phyloP scores from a whole-genome alignment of 202 grass and related monocot genomes.

The Eragrostis tef region DNA sequence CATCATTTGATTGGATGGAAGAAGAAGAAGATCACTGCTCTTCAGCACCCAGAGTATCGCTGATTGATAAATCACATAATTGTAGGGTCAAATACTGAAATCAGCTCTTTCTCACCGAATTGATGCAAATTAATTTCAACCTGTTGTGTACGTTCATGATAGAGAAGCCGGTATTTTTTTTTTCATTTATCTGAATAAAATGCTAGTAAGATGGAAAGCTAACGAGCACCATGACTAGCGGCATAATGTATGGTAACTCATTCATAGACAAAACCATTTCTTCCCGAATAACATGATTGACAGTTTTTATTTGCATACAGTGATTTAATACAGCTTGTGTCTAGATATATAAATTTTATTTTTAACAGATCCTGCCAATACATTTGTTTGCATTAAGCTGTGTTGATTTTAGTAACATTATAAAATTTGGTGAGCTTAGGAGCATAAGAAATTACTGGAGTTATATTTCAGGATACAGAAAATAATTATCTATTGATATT shows the following conservation, averaged over 20 bases:
- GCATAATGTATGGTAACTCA: neutral
- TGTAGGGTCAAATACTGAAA: slow-evolving; percentile 17
- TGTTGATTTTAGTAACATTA: slow-evolving; percentile 19
- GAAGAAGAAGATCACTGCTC: neutral
- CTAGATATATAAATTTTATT: neutral
- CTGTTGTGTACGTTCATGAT: no score
- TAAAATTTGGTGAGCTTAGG: neutral
- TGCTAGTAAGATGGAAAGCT: neutral
- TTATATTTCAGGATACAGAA: slow-evolving; percentile 13
- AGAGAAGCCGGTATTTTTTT: neutral
- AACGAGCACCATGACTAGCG: neutral
- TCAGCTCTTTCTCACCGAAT: neutral
- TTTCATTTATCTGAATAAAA: neutral
- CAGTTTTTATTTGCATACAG: neutral
- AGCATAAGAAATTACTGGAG: neutral
- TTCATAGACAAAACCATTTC: neutral
- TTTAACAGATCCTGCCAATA: neutral
- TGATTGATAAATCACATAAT: neutral
- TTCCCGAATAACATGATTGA: neutral
- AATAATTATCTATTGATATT: neutral
- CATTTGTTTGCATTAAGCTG: neutral
- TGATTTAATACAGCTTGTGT: neutral
- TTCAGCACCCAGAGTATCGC: neutral
- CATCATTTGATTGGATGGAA: neutral
- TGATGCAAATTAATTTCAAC: neutral